Base-by-base conservation (phyloP, 192 early-diverging fungal species). In the Spinellus fusiger region DNA sequence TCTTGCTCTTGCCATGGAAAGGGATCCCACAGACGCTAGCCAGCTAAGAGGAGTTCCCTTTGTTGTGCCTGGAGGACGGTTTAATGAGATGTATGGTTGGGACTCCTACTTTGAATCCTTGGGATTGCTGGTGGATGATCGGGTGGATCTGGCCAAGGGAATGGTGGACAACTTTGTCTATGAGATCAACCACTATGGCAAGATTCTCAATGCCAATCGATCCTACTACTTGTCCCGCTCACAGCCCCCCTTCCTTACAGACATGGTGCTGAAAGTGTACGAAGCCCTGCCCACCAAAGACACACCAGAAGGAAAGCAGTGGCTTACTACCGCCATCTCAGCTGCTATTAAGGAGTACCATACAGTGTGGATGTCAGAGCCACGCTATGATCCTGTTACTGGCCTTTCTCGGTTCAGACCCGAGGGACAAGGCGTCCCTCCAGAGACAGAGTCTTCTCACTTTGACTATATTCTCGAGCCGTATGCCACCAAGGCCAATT, bases 61-160 rank as follows among this genome's bases (percentile, higher is more conserved):
- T 66, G 89, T 96, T 1, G 95, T 99, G 0, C 96, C 95, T 0
- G 96, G 96, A 15, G 96, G 96, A 13, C 84, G 96, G 1, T 99
- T 98, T 78, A 99, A 98, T 73, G 96, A 99, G 73, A 95, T 94
- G 87, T 99, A 99, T 71, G 95, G 94, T 0, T 98, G 96, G 96
- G 96, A 98, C 69, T 87, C 84, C 57, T 95, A 95, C 71, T 96
- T 96, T 78, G 93, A 95, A 68, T 77, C 89, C 0, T 75, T 97
- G 1, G 96, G 94, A 12, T 70, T 98, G 44, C 65, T 94, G 33
- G 80, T 85, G 4, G 96, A 98, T 73, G 90, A 87, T 2, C 86
- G 92, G n/a, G 60, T 88, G 27, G 90, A 93, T 62, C 71, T 98
- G 66, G 91, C 86, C 16, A 86, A 88, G 56, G 88, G 89, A 69